Evolutionary conservation across 1,139 yeast genomes (phyloP).

Genomic region (Nakaseomyces delphensis): DNA sequence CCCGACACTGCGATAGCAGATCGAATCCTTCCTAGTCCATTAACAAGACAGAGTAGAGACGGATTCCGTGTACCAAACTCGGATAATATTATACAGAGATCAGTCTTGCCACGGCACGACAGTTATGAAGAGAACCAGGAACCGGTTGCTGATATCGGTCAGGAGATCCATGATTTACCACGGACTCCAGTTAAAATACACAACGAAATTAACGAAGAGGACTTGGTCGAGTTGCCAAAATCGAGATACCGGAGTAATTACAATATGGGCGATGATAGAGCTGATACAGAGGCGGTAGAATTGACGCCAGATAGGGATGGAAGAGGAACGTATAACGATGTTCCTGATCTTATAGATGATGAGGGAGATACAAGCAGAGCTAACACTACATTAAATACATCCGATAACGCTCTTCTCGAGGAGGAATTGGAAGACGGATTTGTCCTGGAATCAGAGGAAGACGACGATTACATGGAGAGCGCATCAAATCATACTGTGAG

Average conservation of each 20-base stretch:
- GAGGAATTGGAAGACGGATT: slow-evolving; percentile 23
- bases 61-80: slow-evolving; percentile 8
- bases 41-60: slow-evolving; percentile 1
- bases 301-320: slow-evolving; percentile 17
- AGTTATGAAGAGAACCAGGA: slow-evolving; percentile 4
- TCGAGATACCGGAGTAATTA: neutral
- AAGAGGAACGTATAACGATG: slow-evolving; percentile 13
- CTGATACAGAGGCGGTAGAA: slow-evolving; percentile 7
- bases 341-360: slow-evolving; percentile 29
- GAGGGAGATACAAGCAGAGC: slow-evolving; percentile 25
- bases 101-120: slow-evolving; percentile 4
- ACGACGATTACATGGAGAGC: slow-evolving; percentile 21
- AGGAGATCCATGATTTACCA: neutral
- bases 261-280: neutral
- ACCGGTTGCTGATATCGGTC: slow-evolving; percentile 6
- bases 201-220: slow-evolving; percentile 3
- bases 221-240: neutral
- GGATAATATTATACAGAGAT: slow-evolving; percentile 4
- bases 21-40: slow-evolving; percentile 1
- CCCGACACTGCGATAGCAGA: neutral
- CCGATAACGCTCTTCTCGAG: slow-evolving; percentile 28
- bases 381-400: slow-evolving; percentile 24
- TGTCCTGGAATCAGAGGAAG: slow-evolving; percentile 19
- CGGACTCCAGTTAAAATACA: neutral
- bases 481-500: slow-evolving; percentile 11